A percentile compares a stretch with the other conserved stretches of the same genome.
Evolutionary conservation across 495 filamentous ascomycete species (phyloP).

Genomic region (Hypoxylon fuscum): DNA sequence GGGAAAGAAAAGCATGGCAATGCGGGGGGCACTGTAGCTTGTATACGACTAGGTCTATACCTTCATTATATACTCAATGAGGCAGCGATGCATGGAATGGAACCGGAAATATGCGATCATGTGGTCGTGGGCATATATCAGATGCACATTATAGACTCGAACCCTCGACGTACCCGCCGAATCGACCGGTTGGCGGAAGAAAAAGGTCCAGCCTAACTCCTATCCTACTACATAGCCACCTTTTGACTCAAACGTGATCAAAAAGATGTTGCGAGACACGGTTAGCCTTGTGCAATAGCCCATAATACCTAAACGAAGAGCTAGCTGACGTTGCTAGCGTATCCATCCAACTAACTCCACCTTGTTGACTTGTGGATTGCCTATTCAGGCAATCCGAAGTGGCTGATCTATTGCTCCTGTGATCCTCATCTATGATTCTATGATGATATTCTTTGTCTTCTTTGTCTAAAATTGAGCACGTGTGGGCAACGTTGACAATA

Average conservation of each 20-base stretch:
- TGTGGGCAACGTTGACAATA: conserved; percentile 17
- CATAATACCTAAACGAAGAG: conserved; percentile 14
- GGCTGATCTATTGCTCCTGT: conserved; percentile 11
- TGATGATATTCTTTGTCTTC: conserved; percentile 29
- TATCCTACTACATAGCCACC: conserved; percentile 10
- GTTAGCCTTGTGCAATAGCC: conserved; percentile 30
- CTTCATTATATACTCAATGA: conserved; percentile 16
- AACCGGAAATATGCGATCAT: conserved; percentile 35
- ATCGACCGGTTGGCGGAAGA: conserved; percentile 11
- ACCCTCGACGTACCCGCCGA: background rate
- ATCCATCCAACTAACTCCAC: conserved; percentile 35
- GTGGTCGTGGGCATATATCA: conserved; percentile 31
- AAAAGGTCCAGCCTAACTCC: conserved; percentile 21
- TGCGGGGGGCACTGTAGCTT: conserved; percentile 27
- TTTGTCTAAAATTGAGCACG: conserved; percentile 23
- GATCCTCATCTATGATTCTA: conserved; percentile 23
- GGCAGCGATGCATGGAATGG: conserved; percentile 37
- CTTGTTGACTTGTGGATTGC: conserved; percentile 32
- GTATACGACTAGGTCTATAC: conserved; percentile 11
- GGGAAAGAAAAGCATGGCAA: conserved; percentile 27
- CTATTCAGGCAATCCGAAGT: conserved; percentile 36
- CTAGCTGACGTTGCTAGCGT: conserved; percentile 31
- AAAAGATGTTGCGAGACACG: conserved; percentile 26
- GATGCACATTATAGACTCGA: conserved; percentile 22
- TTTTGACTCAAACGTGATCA: conserved; percentile 31